These are phyloP conservation scores for Beta corolliflora DNA, from an alignment of 179 eudicot genomes.

Conservation along the genomic window DNA sequence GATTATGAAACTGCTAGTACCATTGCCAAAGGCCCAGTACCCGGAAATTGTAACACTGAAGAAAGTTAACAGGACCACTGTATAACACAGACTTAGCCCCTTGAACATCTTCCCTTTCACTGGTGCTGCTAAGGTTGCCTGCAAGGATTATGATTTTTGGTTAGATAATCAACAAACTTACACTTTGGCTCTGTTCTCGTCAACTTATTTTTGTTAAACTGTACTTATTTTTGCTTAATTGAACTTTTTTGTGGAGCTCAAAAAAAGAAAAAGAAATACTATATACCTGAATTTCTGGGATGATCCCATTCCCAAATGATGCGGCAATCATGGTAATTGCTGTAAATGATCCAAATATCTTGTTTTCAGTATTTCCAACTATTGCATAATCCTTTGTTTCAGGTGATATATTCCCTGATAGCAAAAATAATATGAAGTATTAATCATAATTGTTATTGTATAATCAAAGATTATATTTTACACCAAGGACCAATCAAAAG, in stretches of 20 bases:
- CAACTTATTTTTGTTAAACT: too few species aligned
- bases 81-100: slow-evolving; percentile 17
- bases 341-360: slow-evolving; percentile 12
- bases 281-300: slow-evolving; percentile 1
- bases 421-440: not conserved
- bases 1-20: slow-evolving; percentile 9
- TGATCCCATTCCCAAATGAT: slow-evolving; percentile 14
- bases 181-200: too few species aligned
- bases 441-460: not conserved
- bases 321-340: slow-evolving; percentile 19
- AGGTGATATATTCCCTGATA: slow-evolving; percentile 5
- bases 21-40: slow-evolving; percentile 21
- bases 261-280: not conserved
- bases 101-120: slow-evolving; percentile 20
- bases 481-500: not conserved
- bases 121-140: slow-evolving; percentile 20
- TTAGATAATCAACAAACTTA: not conserved
- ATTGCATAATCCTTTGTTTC: slow-evolving; percentile 8
- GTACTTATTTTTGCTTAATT: too few species aligned
- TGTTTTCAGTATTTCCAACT: slow-evolving; percentile 15
- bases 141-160: not conserved
- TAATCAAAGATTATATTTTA: not conserved
- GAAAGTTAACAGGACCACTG: slow-evolving; percentile 13
- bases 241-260: not conserved
- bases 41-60: slow-evolving; percentile 20